Percentiles rank a stretch among this genome's conserved stretches.
These are phyloP conservation scores for Oxyria digyna DNA, from an alignment of 148 eudicot genomes.

Conservation along the genomic window DNA sequence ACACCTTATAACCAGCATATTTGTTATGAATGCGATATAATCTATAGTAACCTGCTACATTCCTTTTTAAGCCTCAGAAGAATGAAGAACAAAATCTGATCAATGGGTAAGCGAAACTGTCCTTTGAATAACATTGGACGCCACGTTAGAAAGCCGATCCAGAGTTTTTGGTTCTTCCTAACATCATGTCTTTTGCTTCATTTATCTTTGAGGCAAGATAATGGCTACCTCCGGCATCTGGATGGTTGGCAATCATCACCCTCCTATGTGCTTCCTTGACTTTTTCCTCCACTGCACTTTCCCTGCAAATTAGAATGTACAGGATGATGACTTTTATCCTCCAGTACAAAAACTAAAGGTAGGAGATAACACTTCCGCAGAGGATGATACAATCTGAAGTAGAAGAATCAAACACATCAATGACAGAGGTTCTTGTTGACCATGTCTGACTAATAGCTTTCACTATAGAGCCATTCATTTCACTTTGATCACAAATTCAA, in stretches of 20 bases:
- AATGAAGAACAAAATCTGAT: neutral
- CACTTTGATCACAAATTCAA: neutral
- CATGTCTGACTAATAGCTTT: neutral
- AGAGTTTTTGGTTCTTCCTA: conserved; percentile 32
- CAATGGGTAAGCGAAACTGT: neutral
- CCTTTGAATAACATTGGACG: neutral
- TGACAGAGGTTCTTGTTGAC: neutral
- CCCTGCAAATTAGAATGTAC: conserved; percentile 20
- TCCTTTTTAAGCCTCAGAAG: neutral
- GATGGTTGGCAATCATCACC: conserved; percentile 59
- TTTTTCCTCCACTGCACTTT: conserved; percentile 33
- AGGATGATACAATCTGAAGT: neutral
- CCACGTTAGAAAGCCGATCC: conserved; percentile 42
- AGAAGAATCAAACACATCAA: neutral
- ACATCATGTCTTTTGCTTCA: conserved; percentile 53
- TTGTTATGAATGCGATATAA: neutral
- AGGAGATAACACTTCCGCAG: neutral
- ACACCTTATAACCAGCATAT: neutral
- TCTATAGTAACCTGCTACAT: neutral
- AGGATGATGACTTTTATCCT: neutral
- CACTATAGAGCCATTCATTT: neutral
- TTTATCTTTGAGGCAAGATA: conserved; percentile 51
- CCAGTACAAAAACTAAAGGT: neutral
- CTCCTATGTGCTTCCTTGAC: conserved; percentile 43
- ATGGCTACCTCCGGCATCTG: conserved; percentile 62